A percentile compares a stretch with the other conserved stretches of the same genome.
phyloP scores from a whole-genome alignment of 164 flowering plant species.

The Nelumbo lutea region DNA sequence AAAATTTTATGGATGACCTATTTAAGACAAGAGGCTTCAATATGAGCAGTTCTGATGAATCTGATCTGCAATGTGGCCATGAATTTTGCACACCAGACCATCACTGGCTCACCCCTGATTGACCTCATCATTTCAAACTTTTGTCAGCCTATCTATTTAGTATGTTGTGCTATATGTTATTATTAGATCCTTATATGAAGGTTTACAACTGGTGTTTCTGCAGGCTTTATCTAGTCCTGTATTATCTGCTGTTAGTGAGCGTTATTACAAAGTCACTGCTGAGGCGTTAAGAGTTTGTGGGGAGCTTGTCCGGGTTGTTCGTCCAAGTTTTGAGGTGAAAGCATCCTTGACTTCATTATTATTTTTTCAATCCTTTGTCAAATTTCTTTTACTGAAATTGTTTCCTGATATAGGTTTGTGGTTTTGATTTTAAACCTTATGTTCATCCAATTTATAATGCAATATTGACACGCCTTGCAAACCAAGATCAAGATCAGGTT shows the following conservation, averaged over 20 bases:
- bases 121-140: too few relatives aligned
- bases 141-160: too few relatives aligned
- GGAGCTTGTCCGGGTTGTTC: slow-evolving; percentile 89
- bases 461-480: slow-evolving; percentile 83
- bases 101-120: too few relatives aligned
- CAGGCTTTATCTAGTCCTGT: slow-evolving; percentile 87
- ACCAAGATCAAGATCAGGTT: slow-evolving; percentile 99
- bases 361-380: background rate
- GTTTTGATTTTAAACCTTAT: slow-evolving; percentile 80
- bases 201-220: slow-evolving; percentile 7
- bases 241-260: slow-evolving; percentile 89
- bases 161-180: background rate
- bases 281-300: slow-evolving; percentile 98
- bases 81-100: too few relatives aligned
- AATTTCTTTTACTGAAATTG: background rate
- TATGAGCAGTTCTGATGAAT: too few relatives aligned
- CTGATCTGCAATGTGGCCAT: too few relatives aligned
- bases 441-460: slow-evolving; percentile 88
- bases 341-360: slow-evolving; percentile 1
- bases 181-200: background rate
- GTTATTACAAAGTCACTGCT: slow-evolving; percentile 97
- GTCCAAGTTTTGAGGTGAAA: slow-evolving; percentile 75
- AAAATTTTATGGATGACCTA: too few relatives aligned
- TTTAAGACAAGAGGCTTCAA: too few relatives aligned
- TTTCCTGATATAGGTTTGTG: slow-evolving; percentile 42